These are phyloP conservation scores for Gossypium mustelinum DNA, from an alignment of 345 rosid species.

Conservation along the genomic window DNA sequence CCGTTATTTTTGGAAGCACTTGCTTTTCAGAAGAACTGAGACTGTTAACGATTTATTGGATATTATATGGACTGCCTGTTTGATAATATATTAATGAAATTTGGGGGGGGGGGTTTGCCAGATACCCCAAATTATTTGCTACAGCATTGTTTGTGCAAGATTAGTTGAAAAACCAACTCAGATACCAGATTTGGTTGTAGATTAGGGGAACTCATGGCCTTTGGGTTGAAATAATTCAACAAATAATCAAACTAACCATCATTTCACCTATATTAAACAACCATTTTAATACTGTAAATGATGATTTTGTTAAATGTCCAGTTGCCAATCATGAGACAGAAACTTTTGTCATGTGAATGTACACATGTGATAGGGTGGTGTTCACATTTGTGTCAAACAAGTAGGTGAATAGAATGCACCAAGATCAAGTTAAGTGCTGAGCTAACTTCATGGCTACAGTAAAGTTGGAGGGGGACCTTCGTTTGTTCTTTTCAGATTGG, in stretches of 20 bases:
- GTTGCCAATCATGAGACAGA: constrained; percentile 11
- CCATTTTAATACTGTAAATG: not conserved
- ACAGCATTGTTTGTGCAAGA: not conserved
- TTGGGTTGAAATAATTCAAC: constrained; percentile 8
- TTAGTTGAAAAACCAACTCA: constrained; percentile 11
- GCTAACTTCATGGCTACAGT: constrained; percentile 14
- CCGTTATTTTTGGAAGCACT: constrained; percentile 36
- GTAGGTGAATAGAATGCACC: constrained; percentile 9
- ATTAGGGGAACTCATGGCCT: not conserved
- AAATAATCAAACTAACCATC: not conserved
- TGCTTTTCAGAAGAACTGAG: not conserved
- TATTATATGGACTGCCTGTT: not conserved
- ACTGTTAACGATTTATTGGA: not conserved
- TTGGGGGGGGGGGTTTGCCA: not conserved
- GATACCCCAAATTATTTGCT: constrained; percentile 8
- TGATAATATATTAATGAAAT: not conserved
- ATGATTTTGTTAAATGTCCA: not conserved
- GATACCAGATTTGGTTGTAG: not conserved
- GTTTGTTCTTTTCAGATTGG: not conserved
- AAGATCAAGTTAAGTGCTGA: not conserved
- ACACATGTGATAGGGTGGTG: constrained; percentile 1
- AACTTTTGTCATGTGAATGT: not conserved
- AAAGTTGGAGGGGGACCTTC: constrained; percentile 1
- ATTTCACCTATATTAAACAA: not conserved
- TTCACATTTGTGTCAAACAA: constrained; percentile 10